These are phyloP conservation scores for Septoria petroselini DNA, from an alignment of 2,329 filamentous ascomycete genomes.

Conservation along the genomic window DNA sequence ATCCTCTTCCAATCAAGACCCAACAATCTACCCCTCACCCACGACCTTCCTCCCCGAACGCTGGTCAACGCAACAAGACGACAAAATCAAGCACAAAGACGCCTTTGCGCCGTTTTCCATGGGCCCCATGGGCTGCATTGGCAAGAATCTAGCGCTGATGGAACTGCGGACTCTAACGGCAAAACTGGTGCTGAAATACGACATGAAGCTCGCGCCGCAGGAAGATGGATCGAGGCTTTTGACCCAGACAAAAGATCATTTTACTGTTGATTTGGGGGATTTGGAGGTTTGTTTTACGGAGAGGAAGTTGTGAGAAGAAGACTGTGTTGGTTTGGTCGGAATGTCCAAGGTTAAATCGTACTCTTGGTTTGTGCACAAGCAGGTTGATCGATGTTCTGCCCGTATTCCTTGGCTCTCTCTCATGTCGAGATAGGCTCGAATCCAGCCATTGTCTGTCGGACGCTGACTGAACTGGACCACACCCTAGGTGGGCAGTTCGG, in stretches of 20 bases:
- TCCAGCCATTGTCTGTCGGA: too few species aligned
- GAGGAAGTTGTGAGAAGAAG: conserved; percentile 1
- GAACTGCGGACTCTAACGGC: conserved; percentile 40
- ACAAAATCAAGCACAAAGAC: conserved; percentile 38
- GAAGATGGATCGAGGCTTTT: conserved; percentile 38
- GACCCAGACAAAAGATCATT: conserved; percentile 39
- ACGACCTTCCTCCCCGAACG: conserved; percentile 39
- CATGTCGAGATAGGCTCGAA: too few species aligned
- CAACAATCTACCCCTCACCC: conserved; percentile 33
- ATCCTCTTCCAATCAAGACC: conserved; percentile 18
- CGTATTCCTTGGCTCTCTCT: too few species aligned
- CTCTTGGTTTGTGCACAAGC: too few species aligned
- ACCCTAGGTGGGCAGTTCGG: too few species aligned
- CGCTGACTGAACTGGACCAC: too few species aligned
- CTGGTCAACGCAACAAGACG: conserved; percentile 36
- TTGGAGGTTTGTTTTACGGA: conserved; percentile 29
- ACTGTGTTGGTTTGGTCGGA: too few species aligned
- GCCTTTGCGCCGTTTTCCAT: conserved; percentile 42
- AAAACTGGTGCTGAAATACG: conserved; percentile 37
- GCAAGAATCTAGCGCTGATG: conserved; percentile 40
- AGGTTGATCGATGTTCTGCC: too few species aligned
- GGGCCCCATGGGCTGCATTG: conserved; percentile 41
- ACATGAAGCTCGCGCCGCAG: conserved; percentile 40
- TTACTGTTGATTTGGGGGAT: conserved; percentile 36
- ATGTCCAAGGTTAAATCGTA: too few species aligned